Base-by-base conservation (phyloP, 2,329 filamentous ascomycete genomes). In the Talaromyces sp. region DNA sequence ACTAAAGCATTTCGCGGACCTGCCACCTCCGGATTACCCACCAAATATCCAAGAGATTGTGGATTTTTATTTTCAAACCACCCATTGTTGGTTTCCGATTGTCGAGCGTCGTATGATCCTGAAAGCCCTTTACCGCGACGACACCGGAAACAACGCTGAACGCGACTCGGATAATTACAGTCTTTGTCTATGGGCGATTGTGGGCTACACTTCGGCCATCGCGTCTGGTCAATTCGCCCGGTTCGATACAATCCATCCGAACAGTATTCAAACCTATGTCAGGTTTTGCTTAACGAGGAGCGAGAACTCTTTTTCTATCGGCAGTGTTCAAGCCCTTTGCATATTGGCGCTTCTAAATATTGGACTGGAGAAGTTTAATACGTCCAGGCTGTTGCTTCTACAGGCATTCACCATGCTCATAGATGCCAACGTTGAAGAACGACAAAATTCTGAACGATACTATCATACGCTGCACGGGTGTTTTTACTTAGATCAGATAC, bases 11-110 rank as follows among this genome's bases (percentile, higher is more conserved):
- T 67, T 78, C 49, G 73, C 74, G n/a, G 71, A 71, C 1, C 74
- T 77, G 69, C 31, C 50, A 17, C 43, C 87, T 83, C 17, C 71
- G 75, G 17, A 83, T 86, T 70, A 85, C 83, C 72, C 87, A 82
- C 79, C 71, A 17, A 77, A 77, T 61, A 72, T 73, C 31, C 76
- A 75, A 74, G 80, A 83, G 2, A 81, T 93, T 3, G 78, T 93
- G 45, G 89, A 92, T 69, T 83, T 90, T 4, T 93, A 92, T 73
- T 90, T 91, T 66, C 86, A 89, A 1, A 91, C 91, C 70, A 91
- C 88, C 0, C 89, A 93, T 73, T 87, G 85, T 62, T 93, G 90
- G 90, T 82, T 93, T 31, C 90, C 90, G 0, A 87, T 93, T 31
- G 80, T 89, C 11, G 88, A 92, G 68, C 89, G 88, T 67, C 85